phyloP scores from a whole-genome alignment of 495 filamentous ascomycete species.

The Daldinia grandis region DNA sequence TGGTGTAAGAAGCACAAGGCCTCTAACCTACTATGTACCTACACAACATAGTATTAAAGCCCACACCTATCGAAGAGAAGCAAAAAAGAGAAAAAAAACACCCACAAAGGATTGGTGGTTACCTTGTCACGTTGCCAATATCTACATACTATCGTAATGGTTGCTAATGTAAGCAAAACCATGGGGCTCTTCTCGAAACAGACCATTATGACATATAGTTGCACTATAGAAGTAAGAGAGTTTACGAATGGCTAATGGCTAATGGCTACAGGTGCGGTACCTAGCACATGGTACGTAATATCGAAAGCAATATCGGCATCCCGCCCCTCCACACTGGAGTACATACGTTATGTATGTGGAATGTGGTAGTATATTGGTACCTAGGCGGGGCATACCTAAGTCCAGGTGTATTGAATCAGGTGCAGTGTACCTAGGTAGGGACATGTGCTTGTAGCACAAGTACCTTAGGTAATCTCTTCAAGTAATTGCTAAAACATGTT shows the following conservation, averaged over 20 bases:
- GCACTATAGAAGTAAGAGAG: neutral
- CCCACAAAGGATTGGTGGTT: constrained; percentile 7
- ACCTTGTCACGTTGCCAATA: constrained; percentile 8
- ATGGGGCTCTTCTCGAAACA: neutral
- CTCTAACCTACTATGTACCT: too few relatives aligned
- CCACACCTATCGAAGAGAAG: neutral
- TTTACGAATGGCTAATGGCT: constrained; percentile 7
- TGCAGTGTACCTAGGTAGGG: neutral
- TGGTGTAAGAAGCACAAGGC: constrained; percentile 14
- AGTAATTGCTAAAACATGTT: too few relatives aligned
- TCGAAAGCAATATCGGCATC: constrained; percentile 10
- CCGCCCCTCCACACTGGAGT: constrained; percentile 6
- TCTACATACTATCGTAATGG: neutral
- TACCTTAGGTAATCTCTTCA: neutral
- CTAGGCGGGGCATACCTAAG: neutral
- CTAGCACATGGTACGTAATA: constrained; percentile 1
- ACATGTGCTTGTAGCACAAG: neutral
- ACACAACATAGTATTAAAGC: neutral
- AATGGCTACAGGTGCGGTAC: constrained; percentile 15
- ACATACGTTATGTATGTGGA: constrained; percentile 1
- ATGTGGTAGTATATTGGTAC: neutral
- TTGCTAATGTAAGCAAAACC: neutral
- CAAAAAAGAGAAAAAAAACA: neutral
- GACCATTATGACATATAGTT: neutral
- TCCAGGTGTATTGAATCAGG: neutral